These are phyloP conservation scores for Bruguiera hainesii DNA, from an alignment of 441 rosid species.

Conservation along the genomic window DNA sequence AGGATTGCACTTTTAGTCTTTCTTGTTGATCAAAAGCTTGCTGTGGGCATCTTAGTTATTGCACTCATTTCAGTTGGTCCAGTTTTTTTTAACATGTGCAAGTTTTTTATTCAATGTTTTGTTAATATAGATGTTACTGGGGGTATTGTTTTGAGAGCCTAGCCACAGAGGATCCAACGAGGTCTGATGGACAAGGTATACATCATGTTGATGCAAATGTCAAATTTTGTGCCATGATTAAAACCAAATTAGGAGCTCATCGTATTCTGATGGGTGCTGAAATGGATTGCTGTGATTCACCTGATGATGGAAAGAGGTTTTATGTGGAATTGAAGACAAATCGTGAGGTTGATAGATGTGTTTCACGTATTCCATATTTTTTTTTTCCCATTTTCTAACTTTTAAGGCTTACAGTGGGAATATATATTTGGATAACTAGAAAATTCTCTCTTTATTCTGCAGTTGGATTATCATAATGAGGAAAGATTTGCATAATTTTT, in stretches of 20 bases:
- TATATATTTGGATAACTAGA: constrained; percentile 1
- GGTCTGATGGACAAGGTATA: constrained; percentile 74
- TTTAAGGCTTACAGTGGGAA: background rate
- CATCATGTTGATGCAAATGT: constrained; percentile 87
- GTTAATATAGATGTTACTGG: constrained; percentile 78
- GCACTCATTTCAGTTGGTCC: background rate
- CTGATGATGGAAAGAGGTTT: constrained; percentile 83
- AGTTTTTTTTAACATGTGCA: background rate
- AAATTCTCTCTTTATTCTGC: constrained; percentile 23
- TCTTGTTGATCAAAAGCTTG: background rate
- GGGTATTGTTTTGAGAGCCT: constrained; percentile 94
- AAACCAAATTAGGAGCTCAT: constrained; percentile 97
- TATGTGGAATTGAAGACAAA: constrained; percentile 91
- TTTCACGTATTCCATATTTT: constrained; percentile 3
- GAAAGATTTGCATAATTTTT: constrained; percentile 39
- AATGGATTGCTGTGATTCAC: constrained; percentile 92
- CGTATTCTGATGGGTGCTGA: constrained; percentile 96
- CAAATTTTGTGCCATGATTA: constrained; percentile 78
- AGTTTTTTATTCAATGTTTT: background rate
- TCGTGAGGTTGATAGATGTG: constrained; percentile 65
- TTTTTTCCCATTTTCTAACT: constrained; percentile 1
- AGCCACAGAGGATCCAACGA: constrained; percentile 87
- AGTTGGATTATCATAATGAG: constrained; percentile 82
- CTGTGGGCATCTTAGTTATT: too few species aligned
- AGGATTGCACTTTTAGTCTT: background rate